These are phyloP conservation scores for Yueomyces sp. DNA, from an alignment of 805 yeast species.

Conservation along the genomic window DNA sequence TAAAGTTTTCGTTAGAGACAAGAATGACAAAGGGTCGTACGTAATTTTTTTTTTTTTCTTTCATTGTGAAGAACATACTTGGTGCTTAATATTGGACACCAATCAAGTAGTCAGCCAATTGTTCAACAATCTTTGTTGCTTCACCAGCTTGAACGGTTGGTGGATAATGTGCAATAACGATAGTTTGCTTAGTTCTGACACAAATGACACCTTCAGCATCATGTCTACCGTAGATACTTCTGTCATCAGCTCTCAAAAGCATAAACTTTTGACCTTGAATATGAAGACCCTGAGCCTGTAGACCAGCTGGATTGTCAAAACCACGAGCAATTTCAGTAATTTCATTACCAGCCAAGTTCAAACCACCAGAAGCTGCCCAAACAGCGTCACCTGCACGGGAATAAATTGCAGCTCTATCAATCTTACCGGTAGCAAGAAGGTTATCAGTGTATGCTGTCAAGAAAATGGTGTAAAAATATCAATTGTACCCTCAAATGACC, in stretches of 20 bases:
- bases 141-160: slow-evolving; percentile 86
- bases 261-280: slow-evolving; percentile 79
- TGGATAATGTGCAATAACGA: slow-evolving; percentile 88
- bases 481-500: background rate
- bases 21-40: too few species aligned
- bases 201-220: slow-evolving; percentile 81
- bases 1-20: too few species aligned
- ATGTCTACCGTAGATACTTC: slow-evolving; percentile 87
- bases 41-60: too few species aligned
- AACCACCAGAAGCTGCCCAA: slow-evolving; percentile 78
- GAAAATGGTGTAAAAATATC: background rate
- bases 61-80: too few species aligned
- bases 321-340: slow-evolving; percentile 64
- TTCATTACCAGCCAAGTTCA: slow-evolving; percentile 55
- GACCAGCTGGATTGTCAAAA: slow-evolving; percentile 60
- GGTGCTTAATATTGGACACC: slow-evolving; percentile 56
- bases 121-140: slow-evolving; percentile 90
- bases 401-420: slow-evolving; percentile 86
- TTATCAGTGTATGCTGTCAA: slow-evolving; percentile 83
- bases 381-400: slow-evolving; percentile 89
- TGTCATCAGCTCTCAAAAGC: slow-evolving; percentile 75
- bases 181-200: slow-evolving; percentile 89
- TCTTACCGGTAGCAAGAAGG: slow-evolving; percentile 71
- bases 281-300: slow-evolving; percentile 81
- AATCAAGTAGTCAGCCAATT: slow-evolving; percentile 88